Conservation (phyloP, 2,329 filamentous ascomycete species). For the Knufia fluminis region DNA sequence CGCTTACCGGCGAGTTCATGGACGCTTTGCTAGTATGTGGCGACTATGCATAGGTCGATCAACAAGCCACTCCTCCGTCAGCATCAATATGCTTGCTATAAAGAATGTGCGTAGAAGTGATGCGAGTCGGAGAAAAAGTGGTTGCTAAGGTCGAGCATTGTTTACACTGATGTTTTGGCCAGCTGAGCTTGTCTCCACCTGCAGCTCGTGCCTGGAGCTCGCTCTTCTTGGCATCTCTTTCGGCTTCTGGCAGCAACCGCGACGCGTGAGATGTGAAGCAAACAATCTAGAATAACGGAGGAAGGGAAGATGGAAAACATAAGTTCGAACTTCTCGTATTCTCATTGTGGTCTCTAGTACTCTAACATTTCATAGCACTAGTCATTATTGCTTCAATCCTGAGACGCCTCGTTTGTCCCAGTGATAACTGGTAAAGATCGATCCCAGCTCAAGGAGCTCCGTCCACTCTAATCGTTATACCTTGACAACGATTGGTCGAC, state of each 20-base stretch:
- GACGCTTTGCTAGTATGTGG: neutral
- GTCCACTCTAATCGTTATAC: neutral
- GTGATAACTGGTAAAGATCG: slow-evolving; percentile 2
- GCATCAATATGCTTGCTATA: neutral
- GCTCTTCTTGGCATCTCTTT: neutral
- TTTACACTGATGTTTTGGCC: slow-evolving; percentile 4
- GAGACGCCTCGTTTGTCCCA: neutral
- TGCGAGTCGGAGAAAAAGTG: neutral
- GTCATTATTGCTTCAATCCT: slow-evolving; percentile 7
- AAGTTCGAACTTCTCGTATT: neutral
- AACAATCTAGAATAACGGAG: neutral
- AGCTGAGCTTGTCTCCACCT: neutral
- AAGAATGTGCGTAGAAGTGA: neutral
- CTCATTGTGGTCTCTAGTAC: neutral
- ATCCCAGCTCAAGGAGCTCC: neutral
- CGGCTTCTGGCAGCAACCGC: neutral
- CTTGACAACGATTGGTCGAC: neutral
- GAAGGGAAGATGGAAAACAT: neutral
- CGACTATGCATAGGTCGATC: neutral
- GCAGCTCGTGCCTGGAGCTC: neutral
- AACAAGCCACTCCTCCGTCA: neutral
- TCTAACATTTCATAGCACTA: slow-evolving; percentile 1
- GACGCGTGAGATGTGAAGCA: too few species aligned
- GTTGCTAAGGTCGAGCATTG: slow-evolving; percentile 6
- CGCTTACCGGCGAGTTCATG: neutral